A percentile compares a stretch with the other conserved stretches of the same genome.
Conservation (phyloP, 331 rosid genomes). For the Cydonia oblonga region DNA sequence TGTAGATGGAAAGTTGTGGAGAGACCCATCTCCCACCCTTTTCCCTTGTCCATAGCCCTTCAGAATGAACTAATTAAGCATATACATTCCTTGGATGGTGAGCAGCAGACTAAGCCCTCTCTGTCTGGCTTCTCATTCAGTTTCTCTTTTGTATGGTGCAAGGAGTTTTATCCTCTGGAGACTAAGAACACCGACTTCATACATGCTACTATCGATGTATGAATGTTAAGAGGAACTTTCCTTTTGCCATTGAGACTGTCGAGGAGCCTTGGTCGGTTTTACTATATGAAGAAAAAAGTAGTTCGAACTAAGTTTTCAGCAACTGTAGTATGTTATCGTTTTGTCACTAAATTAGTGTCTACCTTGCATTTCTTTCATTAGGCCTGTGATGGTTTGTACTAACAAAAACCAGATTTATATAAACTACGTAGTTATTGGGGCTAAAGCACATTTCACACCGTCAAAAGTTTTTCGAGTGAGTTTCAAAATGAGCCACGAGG, state of each 20-base stretch:
- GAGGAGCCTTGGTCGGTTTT: background rate
- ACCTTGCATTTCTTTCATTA: background rate
- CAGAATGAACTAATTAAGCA: background rate
- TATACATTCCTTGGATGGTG: background rate
- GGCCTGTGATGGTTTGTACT: background rate
- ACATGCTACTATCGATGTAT: background rate
- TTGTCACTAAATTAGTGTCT: no score
- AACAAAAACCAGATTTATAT: background rate
- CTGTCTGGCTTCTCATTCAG: background rate
- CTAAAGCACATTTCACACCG: background rate
- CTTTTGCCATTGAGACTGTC: background rate
- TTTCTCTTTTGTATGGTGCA: background rate
- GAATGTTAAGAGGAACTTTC: background rate
- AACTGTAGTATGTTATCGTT: background rate
- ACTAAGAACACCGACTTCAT: background rate
- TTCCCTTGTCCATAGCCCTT: slow-evolving; percentile 52
- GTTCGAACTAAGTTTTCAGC: background rate
- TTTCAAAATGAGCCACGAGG: background rate
- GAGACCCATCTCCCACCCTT: slow-evolving; percentile 74
- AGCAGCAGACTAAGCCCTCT: background rate
- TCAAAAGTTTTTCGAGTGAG: background rate
- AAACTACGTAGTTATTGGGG: background rate
- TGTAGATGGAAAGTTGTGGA: slow-evolving; percentile 46
- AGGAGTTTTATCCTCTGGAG: background rate
- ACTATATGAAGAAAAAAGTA: background rate